Base-by-base conservation (phyloP, 768 basidiomycete genomes). In the Crucibulum laeve region DNA sequence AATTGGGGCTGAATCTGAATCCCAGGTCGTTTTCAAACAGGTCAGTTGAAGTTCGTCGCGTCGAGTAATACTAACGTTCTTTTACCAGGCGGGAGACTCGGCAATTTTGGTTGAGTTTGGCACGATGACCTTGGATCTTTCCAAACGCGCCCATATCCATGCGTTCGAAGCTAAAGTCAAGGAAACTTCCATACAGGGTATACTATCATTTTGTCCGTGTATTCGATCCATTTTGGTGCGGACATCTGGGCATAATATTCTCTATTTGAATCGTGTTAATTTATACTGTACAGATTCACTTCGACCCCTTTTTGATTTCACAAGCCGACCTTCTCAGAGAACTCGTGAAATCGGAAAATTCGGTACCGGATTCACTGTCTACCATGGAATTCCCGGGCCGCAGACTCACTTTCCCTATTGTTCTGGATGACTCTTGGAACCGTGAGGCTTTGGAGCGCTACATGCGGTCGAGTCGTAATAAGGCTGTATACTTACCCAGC, bases 71-170 rank as follows among this genome's bases (percentile, higher is more conserved):
- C n/a, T n/a, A n/a, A n/a, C n/a, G n/a, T n/a, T n/a, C n/a, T n/a
- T n/a, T n/a, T n/a, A n/a, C 8, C 38, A 81, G 80, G 80, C 81
- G 2, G 83, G 84, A 0, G 83, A 84, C 49, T 72, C 74, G 0
- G 72, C 75, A 1, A 76, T 87, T 37, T 68, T 84, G 1, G 70
- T 84, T 8, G 83, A 84, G 46, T 83, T 79, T 48, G 83, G 83
- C 0, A 52, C 58, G 1, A 75, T 79, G 73, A 60, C 55, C 19
- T 62, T 83, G 0, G 76, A 79, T 42, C 69, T 82, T 33, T 50
- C 66, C 17, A 52, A 77, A 8, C 72, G 83, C 2, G 80, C 79
- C 2, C 71, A 74, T 4, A 70, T 84, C 5, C 82, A 85, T 51
- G 74, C 71, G 0, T 71, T 82, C 14, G 71, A 81, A 50, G 57